Evolutionary conservation across 148 eudicot genomes (phyloP).

Genomic region (Amaranthus hypochondriacus): DNA sequence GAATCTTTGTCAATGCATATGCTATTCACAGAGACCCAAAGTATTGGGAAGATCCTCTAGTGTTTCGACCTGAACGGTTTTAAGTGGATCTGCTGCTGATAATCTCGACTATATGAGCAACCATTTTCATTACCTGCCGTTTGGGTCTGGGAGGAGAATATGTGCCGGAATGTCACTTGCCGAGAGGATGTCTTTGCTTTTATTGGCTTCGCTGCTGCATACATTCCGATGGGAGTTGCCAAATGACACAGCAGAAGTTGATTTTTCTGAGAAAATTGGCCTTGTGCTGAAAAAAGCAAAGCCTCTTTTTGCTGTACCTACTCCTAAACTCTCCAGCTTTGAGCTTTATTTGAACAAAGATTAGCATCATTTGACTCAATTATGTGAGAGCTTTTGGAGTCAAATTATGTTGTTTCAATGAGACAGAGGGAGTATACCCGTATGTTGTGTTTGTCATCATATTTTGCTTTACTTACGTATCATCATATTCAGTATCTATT

Average conservation of each 20-base stretch:
- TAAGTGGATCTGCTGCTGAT: constrained; percentile 7
- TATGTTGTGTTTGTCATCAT: neutral
- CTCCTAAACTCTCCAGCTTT: constrained; percentile 18
- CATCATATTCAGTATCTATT: neutral
- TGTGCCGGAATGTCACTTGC: constrained; percentile 39
- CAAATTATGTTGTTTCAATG: no score
- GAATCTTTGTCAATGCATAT: constrained; percentile 25
- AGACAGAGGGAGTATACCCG: no score
- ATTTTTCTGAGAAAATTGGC: constrained; percentile 36
- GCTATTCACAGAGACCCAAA: constrained; percentile 35
- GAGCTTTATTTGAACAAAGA: constrained; percentile 14
- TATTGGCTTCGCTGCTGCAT: constrained; percentile 39
- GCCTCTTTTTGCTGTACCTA: constrained; percentile 27
- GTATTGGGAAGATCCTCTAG: constrained; percentile 22
- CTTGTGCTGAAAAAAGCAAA: constrained; percentile 29
- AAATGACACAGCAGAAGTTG: constrained; percentile 19
- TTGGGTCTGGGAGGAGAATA: constrained; percentile 46
- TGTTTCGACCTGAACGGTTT: constrained; percentile 38
- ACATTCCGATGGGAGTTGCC: constrained; percentile 37
- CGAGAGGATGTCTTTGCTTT: constrained; percentile 26
- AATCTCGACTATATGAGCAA: constrained; percentile 29
- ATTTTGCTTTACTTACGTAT: neutral
- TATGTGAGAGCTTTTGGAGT: neutral
- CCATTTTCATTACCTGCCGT: constrained; percentile 35
- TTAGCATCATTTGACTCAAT: neutral